Evolutionary conservation across 768 basidiomycete genomes (phyloP), one percentile per base, ranked within the genome.

Genomic region (Mycena pura): DNA sequence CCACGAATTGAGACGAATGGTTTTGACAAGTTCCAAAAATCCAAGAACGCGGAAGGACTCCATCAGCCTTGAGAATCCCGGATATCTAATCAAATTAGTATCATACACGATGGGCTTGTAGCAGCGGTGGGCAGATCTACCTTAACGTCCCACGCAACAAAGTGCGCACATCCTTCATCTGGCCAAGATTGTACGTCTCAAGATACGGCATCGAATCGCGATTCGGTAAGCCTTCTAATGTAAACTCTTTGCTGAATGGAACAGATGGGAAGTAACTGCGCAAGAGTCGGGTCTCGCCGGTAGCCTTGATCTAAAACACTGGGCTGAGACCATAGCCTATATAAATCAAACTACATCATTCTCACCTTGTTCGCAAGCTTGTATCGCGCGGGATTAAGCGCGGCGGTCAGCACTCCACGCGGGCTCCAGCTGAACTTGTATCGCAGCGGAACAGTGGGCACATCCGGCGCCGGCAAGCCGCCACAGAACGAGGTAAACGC

Each of bases 341-440:
- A 13, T 9, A 46, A n/a, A n/a, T n/a, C n/a, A n/a, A n/a, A n/a
- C n/a, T n/a, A n/a, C 14, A 27, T 53, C 5, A 57, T 22, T 14
- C 81, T n/a, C 64, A 90, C 91, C 74, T 84, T 69, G 6, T 78
- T 78, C 28, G 78, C 65, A 24, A 94, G 76, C 68, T 84, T 82
- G 73, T 87, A 97, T 36, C 69, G 71, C 2, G 96, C 94, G 0
- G 77, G 72, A 64, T 96, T 93, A 57, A 87, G 73, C 0, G 92
- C 91, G 3, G 95, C 96, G 15, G 81, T 84, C 36, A 98, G 76
- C 8, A 96, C 95, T 6, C 93, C 95, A 57, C 87, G 81, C 0
- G 96, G 95, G 47, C 87, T 91, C 96, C 96, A 98, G 65, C 93
- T 93, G 70, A 95, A 95, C 70, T 95, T 96, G 70, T 96, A 95